Conservation (phyloP, 2,329 filamentous ascomycete genomes). For the Chaetomium sp. region DNA sequence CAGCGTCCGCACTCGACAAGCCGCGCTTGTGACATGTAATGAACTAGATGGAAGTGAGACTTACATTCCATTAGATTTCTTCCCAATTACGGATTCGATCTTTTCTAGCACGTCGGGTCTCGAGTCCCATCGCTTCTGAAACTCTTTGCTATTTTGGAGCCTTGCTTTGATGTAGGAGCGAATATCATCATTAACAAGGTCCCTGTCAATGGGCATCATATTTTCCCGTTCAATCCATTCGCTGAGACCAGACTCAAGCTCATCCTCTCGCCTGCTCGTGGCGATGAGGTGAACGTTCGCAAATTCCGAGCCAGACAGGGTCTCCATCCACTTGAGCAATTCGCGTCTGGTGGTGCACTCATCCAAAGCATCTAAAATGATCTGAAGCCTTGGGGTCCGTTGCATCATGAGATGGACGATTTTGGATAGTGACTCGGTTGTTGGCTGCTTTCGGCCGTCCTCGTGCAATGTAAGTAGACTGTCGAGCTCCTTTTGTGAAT, state of each 20-base stretch:
- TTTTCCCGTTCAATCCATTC: not conserved
- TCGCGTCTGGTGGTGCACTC: slow-evolving; percentile 2
- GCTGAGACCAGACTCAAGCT: not conserved
- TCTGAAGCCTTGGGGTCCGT: not conserved
- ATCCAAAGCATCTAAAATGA: slow-evolving; percentile 8
- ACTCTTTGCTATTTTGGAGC: too few species aligned
- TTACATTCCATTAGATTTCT: not conserved
- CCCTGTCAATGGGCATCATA: too few species aligned
- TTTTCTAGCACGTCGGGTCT: too few species aligned
- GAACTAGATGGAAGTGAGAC: too few species aligned
- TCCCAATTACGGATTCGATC: too few species aligned
- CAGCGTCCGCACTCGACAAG: too few species aligned
- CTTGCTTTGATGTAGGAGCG: too few species aligned
- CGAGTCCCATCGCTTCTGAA: too few species aligned
- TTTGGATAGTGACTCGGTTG: not conserved
- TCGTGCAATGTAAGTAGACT: not conserved
- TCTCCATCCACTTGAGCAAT: not conserved
- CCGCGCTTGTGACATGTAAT: too few species aligned
- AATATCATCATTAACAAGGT: too few species aligned
- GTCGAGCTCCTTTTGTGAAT: not conserved
- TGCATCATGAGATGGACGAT: not conserved
- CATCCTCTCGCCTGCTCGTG: not conserved
- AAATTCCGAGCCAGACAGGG: not conserved
- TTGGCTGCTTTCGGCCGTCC: not conserved
- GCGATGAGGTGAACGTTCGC: not conserved